Conservation (phyloP, 2,329 filamentous ascomycete genomes). For the Fonsecaea multimorphosa region DNA sequence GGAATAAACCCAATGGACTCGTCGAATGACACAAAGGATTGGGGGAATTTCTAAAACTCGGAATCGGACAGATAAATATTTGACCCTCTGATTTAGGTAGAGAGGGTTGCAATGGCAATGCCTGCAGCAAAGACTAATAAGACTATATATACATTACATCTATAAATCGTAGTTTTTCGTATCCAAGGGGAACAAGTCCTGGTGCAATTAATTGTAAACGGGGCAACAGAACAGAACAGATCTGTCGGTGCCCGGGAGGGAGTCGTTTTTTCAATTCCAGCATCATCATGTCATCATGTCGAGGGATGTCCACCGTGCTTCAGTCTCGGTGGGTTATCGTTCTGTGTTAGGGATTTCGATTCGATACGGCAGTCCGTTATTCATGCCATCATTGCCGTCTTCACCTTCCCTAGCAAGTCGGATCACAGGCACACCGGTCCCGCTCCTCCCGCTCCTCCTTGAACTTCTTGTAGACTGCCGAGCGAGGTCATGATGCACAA, state of each 20-base stretch:
- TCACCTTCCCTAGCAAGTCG: conserved; percentile 20
- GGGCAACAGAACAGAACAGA: not conserved
- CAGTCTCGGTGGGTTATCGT: not conserved
- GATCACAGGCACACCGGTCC: conserved; percentile 18
- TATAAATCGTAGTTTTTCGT: not conserved
- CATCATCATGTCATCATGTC: not conserved
- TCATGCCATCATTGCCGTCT: not conserved
- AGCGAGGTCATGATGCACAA: conserved; percentile 4
- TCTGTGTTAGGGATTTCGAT: conserved; percentile 17
- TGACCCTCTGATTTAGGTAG: too few relatives aligned
- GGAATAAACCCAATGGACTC: too few relatives aligned
- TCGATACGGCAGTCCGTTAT: conserved; percentile 27
- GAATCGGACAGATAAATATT: too few relatives aligned
- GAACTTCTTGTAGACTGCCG: not conserved
- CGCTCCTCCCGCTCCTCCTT: conserved; percentile 1
- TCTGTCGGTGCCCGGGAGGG: not conserved
- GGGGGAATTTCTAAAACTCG: too few relatives aligned
- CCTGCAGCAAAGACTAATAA: not conserved
- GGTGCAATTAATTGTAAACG: not conserved
- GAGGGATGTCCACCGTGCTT: not conserved
- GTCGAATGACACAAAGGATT: too few relatives aligned
- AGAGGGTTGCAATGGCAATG: too few relatives aligned
- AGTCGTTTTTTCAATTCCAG: not conserved
- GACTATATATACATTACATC: conserved; percentile 10
- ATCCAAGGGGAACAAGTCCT: not conserved